Percentiles rank a stretch among this genome's conserved stretches.
These are phyloP conservation scores for Ampelocalamus luodianensis DNA, from an alignment of 176 grass and related monocot species.

Conservation along the genomic window DNA sequence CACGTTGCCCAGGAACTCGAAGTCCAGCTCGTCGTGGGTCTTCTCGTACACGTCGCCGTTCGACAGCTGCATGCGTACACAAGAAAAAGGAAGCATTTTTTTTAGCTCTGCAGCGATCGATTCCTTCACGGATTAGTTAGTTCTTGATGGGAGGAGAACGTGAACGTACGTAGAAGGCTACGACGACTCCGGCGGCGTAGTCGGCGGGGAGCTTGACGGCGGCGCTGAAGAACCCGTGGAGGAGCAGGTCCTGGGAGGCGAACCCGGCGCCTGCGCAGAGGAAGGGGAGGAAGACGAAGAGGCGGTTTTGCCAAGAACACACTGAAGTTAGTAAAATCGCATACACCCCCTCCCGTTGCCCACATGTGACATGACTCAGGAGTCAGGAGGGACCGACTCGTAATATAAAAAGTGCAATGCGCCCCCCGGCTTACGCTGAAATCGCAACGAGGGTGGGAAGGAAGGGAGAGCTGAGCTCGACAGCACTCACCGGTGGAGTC, in stretches of 20 bases:
- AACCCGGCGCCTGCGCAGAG: conserved; percentile 76
- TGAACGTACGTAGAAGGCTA: conserved; percentile 75
- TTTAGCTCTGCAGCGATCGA: not conserved
- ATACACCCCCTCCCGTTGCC: not conserved
- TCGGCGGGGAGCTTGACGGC: conserved; percentile 76
- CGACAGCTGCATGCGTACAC: conserved; percentile 57
- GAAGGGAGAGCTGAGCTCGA: too few relatives aligned
- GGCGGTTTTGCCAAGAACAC: not conserved
- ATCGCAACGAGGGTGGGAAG: not conserved
- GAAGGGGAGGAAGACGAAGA: not conserved
- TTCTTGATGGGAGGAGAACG: not conserved
- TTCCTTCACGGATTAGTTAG: not conserved
- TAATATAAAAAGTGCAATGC: conserved; percentile 27
- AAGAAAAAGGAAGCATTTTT: too few relatives aligned
- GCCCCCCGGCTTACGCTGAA: not conserved
- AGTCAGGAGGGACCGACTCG: not conserved
- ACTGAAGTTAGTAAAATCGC: not conserved
- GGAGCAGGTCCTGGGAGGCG: conserved; percentile 75
- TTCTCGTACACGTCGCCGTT: conserved; percentile 85
- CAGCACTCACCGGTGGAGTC: conserved; percentile 59
- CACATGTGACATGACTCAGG: too few relatives aligned
- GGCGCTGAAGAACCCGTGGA: conserved; percentile 92
- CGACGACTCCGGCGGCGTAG: conserved; percentile 89
- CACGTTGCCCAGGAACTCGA: conserved; percentile 95
- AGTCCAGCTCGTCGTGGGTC: conserved; percentile 96